Base-by-base conservation (phyloP, 140 eudicot genomes). In the Oenanthe javanica region DNA sequence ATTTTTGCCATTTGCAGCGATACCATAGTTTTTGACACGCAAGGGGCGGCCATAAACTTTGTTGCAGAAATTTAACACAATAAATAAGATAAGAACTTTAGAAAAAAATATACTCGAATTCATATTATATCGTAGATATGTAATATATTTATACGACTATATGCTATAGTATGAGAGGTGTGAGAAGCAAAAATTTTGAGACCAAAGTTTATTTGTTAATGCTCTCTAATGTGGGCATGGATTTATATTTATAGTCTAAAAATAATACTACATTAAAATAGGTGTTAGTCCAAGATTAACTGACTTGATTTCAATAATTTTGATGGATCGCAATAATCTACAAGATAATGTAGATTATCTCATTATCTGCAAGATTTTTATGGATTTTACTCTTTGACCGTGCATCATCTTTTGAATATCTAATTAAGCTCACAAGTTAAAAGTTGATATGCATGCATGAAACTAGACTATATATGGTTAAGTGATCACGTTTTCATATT, bases 211-310 rank as follows among this genome's bases (percentile, higher is more conserved):
- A 21, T 21, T 19, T 57, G 66, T 6, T 18, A 19, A 19, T 21
- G 66, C 1, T 55, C n/a, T 7, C 0, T 0, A 0, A 0, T 3
- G 3, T 8, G 4, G 8, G 9, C 25, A 55, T 19, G 27, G 27
- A 21, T 21, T 57, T 6, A 54, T 54, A 54, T 54, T 54, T 54
- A 54, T 54, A 54, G 9, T 54, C 63, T 54, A 5, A 54, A 18
- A 18, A 16, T 18, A 54, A 0, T 54, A 5, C 5, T 36, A 36
- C 40, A 36, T 36, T 36, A 51, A 13, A 51, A 11, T 50, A 50
- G 51, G 14, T 11, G 51, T 48, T 12, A 48, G 51, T 9, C 51
- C 7, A 48, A 48, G 14, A 50, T 50, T 2, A 9, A 50, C 18
- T 4, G 16, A 13, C 18, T 50, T 0, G 55, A 50, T 50, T 50